phyloP scores from a whole-genome alignment of 1,284 basidiomycete genomes.

The Cystobasidiaceae sp. region DNA sequence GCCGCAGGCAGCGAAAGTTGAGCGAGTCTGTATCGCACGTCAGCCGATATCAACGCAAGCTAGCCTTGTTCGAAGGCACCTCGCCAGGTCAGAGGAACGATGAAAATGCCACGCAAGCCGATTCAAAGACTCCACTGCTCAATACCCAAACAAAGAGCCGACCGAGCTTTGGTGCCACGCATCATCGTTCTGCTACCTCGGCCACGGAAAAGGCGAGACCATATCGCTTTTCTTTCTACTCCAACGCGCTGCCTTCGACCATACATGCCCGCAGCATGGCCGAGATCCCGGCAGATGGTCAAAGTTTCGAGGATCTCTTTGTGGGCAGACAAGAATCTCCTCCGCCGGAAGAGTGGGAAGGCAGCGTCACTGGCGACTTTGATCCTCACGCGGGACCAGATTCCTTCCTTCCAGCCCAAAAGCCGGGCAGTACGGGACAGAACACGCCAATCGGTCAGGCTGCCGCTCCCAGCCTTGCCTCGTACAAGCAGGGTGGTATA shows the following conservation, averaged over 20 bases:
- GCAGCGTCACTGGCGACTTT: slow-evolving; percentile 2
- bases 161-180: slow-evolving; percentile 46
- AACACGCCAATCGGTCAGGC: slow-evolving; percentile 5
- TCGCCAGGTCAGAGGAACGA: slow-evolving; percentile 43
- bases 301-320: slow-evolving; percentile 89
- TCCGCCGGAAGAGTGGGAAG: slow-evolving; percentile 32
- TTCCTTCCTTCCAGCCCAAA: slow-evolving; percentile 3
- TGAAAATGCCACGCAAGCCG: slow-evolving; percentile 46
- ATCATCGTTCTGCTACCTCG: slow-evolving; percentile 41
- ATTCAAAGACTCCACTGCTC: slow-evolving; percentile 47
- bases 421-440: slow-evolving; percentile 21
- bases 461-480: slow-evolving; percentile 10
- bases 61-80: slow-evolving; percentile 80
- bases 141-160: slow-evolving; percentile 37
- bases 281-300: slow-evolving; percentile 89
- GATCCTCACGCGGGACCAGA: background rate
- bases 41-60: slow-evolving; percentile 62
- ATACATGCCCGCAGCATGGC: slow-evolving; percentile 90
- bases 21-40: slow-evolving; percentile 63
- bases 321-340: slow-evolving; percentile 51
- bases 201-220: slow-evolving; percentile 59
- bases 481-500: slow-evolving; percentile 1
- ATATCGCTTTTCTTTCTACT: slow-evolving; percentile 98
- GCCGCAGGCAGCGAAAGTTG: slow-evolving; percentile 69
- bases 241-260: slow-evolving; percentile 82